Evolutionary conservation across 2,329 filamentous ascomycete genomes (phyloP), one percentile per base, ranked within the genome.

Genomic region (Lasiodiplodia theobromae): DNA sequence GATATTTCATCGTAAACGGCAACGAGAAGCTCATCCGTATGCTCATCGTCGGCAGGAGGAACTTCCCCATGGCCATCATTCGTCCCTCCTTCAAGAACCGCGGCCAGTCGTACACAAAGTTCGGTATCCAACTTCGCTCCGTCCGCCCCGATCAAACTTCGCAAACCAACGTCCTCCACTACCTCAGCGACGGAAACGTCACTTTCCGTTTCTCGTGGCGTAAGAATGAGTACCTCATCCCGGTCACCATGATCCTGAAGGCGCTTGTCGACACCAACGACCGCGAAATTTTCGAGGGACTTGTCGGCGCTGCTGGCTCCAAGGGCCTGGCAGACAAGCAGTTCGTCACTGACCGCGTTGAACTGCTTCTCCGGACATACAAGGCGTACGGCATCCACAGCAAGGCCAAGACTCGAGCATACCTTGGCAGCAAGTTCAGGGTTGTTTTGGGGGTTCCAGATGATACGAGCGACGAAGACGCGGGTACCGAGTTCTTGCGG

Each of bases 171-270:
- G 94, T 97, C 40, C 86, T 99, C 60, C 96, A 99, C 82, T 99
- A 98, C 80, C 87, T 99, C 68, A 93, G 87, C 74, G 96, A 99
- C 78, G 96, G 96, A 72, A 98, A 97, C 79, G 90, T 98, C 74
- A 98, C 93, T 0, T 97, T 99, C 82, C 88, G 96, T 68, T 99
- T 99, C 81, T 97, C 95, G 7, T 99, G 95, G 95, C 88, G 94
- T 73, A 99, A 99, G 82, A 93, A 94, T 73, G 96, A 99, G 80
- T 99, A 93, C 76, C 88, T 99, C n/a, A 88, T 99, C 2, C 96
- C 96, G 0, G 92, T 94, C 70, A 90, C 97, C 87, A 98, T 99
- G 95, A 89, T 99, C 40, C 82, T 99, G 72, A 99, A 98, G 83
- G 95, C 96, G 1, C 84, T 99, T 62, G 88, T 96, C 2, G 95